Base-by-base conservation (phyloP, 176 grass and related monocot genomes). In the Carex cristatella region DNA sequence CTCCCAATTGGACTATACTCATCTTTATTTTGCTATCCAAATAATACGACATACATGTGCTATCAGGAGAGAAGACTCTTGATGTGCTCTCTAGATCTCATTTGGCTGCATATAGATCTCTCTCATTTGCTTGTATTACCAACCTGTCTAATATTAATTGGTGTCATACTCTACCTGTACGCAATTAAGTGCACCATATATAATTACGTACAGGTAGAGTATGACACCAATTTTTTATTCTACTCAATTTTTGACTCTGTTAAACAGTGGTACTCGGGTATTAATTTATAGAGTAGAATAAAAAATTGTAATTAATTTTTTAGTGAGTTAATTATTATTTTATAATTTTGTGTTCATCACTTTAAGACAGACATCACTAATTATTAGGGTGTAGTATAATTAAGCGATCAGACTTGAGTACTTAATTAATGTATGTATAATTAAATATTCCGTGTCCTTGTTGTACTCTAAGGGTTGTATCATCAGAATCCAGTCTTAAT, bases 21-120 rank as follows among this genome's bases (percentile, higher is more conserved):
- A 7, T 69, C 46, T 13, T 79, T 74, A 65, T 27, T 74, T 59
- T 58, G 23, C 61, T 86, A 61, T 79, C 71, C 69, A 77, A 35
- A 54, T 85, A 35, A 54, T 85, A 72, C 70, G 70, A 79, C 70
- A 75, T 85, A 75, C 48, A 23, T 27, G 30, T 54, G 70, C 69
- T 31, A 76, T 74, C 70, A 61, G 27, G 19, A 60, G 28, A 60
- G 58, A 62, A 31, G 9, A 3, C 32, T 68, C 16, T 85, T 68
- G 49, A 32, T 84, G 30, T 55, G 42, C 28, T 38, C 82, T 40
- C 4, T 48, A 23, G 23, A 23, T 23, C 60, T 74, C 66, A 72
- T 72, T 85, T 59, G 44, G 69, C 32, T 69, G 32, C 60, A 64
- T 81, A 1, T 35, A 1, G 0, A 1, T 35, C 33, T 35, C 49